A percentile compares a stretch with the other conserved stretches of the same genome.
phyloP scores from a whole-genome alignment of 345 rosid species.

The Populus alba region DNA sequence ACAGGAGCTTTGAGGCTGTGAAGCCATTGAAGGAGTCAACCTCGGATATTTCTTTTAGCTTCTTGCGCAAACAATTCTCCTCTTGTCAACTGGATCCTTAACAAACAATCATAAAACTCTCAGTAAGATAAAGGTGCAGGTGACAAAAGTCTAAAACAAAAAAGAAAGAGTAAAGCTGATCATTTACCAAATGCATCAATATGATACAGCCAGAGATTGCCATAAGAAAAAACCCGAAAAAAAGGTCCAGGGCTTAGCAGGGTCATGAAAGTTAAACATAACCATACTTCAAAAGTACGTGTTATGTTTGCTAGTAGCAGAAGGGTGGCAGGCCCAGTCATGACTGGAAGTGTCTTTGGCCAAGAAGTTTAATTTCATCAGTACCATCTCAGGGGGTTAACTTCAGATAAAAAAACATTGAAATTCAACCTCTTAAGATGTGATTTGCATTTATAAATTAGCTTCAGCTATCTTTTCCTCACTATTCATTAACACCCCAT shows the following conservation, averaged over 20 bases:
- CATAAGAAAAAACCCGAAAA: background rate
- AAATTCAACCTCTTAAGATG: background rate
- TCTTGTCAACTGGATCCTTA: conserved; percentile 58
- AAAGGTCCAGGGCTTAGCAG: background rate
- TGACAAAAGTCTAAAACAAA: background rate
- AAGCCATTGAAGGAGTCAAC: conserved; percentile 48
- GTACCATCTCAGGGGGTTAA: too few species aligned
- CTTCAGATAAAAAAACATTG: background rate
- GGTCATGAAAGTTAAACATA: background rate
- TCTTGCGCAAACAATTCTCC: conserved; percentile 51
- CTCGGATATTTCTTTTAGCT: conserved; percentile 62
- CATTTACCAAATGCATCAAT: background rate
- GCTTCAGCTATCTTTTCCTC: background rate
- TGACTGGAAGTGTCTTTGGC: background rate
- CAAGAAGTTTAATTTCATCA: background rate
- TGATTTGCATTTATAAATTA: background rate
- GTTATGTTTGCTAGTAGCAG: background rate
- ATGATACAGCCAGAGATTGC: background rate
- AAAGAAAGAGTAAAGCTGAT: background rate
- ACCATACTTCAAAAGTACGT: background rate
- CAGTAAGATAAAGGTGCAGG: background rate
- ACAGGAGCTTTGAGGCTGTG: conserved; percentile 46
- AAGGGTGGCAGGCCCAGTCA: background rate
- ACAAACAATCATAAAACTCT: conserved; percentile 8
- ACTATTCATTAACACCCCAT: background rate